Percentiles rank a stretch among this genome's conserved stretches.
These are phyloP conservation scores for Puccinia horiana DNA, from an alignment of 1,284 basidiomycete genomes.

Conservation along the genomic window DNA sequence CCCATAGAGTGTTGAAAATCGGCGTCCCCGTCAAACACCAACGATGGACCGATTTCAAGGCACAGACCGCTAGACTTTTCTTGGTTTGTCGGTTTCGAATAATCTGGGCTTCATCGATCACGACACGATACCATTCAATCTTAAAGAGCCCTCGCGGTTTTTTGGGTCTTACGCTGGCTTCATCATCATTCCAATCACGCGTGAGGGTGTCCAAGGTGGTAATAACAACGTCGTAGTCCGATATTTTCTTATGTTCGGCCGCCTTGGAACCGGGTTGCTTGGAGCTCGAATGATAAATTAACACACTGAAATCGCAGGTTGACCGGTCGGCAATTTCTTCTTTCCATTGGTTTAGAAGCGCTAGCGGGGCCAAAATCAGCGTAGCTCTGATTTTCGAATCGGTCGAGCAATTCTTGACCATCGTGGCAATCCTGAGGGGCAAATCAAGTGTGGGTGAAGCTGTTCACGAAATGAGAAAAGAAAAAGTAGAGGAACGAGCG, in stretches of 20 bases:
- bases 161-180: slow-evolving; percentile 63
- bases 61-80: slow-evolving; percentile 66
- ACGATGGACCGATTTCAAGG: slow-evolving; percentile 66
- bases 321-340: slow-evolving; percentile 68
- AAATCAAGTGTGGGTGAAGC: not conserved
- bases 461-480: not conserved
- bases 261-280: too few species aligned
- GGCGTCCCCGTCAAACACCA: slow-evolving; percentile 75
- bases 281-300: slow-evolving; percentile 67
- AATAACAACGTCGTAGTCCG: slow-evolving; percentile 65
- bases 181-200: slow-evolving; percentile 63
- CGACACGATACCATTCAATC: slow-evolving; percentile 66
- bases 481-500: not conserved
- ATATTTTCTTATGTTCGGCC: slow-evolving; percentile 56
- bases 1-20: slow-evolving; percentile 69
- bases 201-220: slow-evolving; percentile 67
- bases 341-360: slow-evolving; percentile 68
- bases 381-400: slow-evolving; percentile 64
- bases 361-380: slow-evolving; percentile 70
- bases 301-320: slow-evolving; percentile 58
- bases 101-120: slow-evolving; percentile 69
- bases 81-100: slow-evolving; percentile 59
- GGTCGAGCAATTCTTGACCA: slow-evolving; percentile 66
- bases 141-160: slow-evolving; percentile 63
- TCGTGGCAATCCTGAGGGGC: slow-evolving; percentile 65